Conservation (phyloP, 495 filamentous ascomycete species). For the Penicillium argentinense region DNA sequence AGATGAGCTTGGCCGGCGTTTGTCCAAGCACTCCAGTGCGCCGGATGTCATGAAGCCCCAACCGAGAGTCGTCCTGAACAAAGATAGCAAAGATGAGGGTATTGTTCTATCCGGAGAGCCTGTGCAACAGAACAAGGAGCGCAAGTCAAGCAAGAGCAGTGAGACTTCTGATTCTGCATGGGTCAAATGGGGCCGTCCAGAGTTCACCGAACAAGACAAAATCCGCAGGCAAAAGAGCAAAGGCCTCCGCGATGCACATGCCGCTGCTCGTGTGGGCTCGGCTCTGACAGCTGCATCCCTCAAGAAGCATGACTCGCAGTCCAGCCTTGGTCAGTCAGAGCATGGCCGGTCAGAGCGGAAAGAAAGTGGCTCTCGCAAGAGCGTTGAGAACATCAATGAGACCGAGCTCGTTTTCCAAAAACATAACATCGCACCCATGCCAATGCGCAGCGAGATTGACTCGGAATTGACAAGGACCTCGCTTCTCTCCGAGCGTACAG, state of each 20-base stretch:
- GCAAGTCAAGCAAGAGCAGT: conserved; percentile 43
- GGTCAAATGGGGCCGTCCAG: conserved; percentile 50
- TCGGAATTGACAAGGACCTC: conserved; percentile 89
- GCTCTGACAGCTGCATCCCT: conserved; percentile 64
- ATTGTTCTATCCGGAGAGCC: conserved; percentile 55
- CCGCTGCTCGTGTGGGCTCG: conserved; percentile 53
- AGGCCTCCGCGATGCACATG: conserved; percentile 56
- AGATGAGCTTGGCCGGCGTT: conserved; percentile 56
- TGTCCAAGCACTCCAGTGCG: conserved; percentile 69
- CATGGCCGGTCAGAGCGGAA: conserved; percentile 48
- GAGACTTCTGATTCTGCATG: conserved; percentile 44
- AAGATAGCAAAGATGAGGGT: conserved; percentile 58
- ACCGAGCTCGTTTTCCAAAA: conserved; percentile 61
- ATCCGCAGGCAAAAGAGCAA: conserved; percentile 60
- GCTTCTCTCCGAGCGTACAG: conserved; percentile 79
- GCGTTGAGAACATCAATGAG: conserved; percentile 55
- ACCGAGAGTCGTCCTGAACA: conserved; percentile 64
- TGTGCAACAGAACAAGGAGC: conserved; percentile 41
- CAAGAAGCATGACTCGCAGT: conserved; percentile 63
- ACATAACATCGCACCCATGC: conserved; percentile 74
- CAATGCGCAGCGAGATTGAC: conserved; percentile 77
- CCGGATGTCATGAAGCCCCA: conserved; percentile 67
- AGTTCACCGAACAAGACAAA: conserved; percentile 52
- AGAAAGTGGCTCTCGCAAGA: conserved; percentile 46
- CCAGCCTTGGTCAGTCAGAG: conserved; percentile 54